Base-by-base conservation (phyloP, 2,329 filamentous ascomycete species). In the Fusarium sublunatum region DNA sequence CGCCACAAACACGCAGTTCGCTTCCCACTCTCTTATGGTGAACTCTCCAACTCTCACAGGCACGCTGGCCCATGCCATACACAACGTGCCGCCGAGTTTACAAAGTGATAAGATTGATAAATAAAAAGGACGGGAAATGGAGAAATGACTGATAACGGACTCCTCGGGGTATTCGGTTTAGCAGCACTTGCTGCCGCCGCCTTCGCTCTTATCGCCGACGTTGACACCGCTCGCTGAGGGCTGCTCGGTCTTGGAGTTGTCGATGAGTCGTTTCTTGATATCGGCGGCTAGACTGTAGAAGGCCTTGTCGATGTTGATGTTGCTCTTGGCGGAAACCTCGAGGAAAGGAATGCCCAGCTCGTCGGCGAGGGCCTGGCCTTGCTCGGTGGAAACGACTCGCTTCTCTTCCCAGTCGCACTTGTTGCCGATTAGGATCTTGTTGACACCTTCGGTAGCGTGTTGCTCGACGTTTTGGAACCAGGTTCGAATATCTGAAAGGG, bases 321-420 rank as follows among this genome's bases (percentile, higher is more conserved):
- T 98, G 83, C 91, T 94, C 86, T 99, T 99, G 67, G 95, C 95
- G 15, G 92, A 96, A 63, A 99, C 95, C 78, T 99, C 95, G 76
- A 99, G 91, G 85, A 99, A 99, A 19, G 95, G 94, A 67, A 99
- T 96, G 74, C 93, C 93, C 60, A 99, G 89, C 80, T 98, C 95
- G 79, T 97, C 91, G 58, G 95, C 95, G 53, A 99, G 87, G 67
- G 90, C 89, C 79, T 99, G 93, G 71, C 95, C 95, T 74, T 93
- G 90, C 77, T 97, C 93, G 58, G 91, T 96, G 45, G 92, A 93
- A 38, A 99, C 91, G 52, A 91, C 93, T 70, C 95, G 90, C 86
- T 98, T 98, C 82, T 99, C 95, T 80, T 98, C 95, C 95, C 95
- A 98, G 80, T 99, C 95, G 82, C 95, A 99, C 82, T 99, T 99